Conservation (phyloP, 2,329 filamentous ascomycete species). For the Colletotrichum lini region DNA sequence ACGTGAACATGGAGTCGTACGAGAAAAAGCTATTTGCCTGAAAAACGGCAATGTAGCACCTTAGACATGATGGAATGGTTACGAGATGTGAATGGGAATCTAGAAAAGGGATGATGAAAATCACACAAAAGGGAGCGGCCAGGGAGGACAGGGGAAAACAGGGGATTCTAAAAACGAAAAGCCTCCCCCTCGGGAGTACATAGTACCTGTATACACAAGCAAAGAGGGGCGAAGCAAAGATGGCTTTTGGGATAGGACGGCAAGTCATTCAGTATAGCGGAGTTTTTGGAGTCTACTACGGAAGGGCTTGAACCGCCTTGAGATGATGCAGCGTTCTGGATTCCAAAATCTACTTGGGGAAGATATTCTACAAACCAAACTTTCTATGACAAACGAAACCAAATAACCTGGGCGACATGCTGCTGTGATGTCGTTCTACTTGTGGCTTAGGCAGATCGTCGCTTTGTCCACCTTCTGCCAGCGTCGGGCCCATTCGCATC, state of each 20-base stretch:
- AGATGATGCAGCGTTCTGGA: slow-evolving; percentile 37
- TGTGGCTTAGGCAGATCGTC: neutral
- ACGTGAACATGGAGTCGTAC: slow-evolving; percentile 98
- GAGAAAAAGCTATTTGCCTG: slow-evolving; percentile 99
- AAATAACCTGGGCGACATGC: neutral
- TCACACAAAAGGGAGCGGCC: slow-evolving; percentile 11
- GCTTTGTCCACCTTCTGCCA: neutral
- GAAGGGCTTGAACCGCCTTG: slow-evolving; percentile 16
- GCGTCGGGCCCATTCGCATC: too few relatives aligned
- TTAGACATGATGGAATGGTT: slow-evolving; percentile 27
- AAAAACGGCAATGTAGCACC: slow-evolving; percentile 39
- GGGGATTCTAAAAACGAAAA: slow-evolving; percentile 10
- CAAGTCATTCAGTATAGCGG: slow-evolving; percentile 37
- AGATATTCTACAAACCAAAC: neutral
- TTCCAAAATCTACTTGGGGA: slow-evolving; percentile 31
- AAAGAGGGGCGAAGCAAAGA: slow-evolving; percentile 19
- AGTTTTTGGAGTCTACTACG: slow-evolving; percentile 38
- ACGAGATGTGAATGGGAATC: slow-evolving; percentile 14
- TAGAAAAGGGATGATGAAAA: slow-evolving; percentile 20
- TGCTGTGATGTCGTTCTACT: neutral
- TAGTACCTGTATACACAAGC: slow-evolving; percentile 17
- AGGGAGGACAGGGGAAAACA: slow-evolving; percentile 15
- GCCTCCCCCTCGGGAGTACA: slow-evolving; percentile 15
- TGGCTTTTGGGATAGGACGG: slow-evolving; percentile 24
- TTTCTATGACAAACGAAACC: neutral